Base-by-base conservation (phyloP, 306 rosid genomes). In the Clitoria ternatea region DNA sequence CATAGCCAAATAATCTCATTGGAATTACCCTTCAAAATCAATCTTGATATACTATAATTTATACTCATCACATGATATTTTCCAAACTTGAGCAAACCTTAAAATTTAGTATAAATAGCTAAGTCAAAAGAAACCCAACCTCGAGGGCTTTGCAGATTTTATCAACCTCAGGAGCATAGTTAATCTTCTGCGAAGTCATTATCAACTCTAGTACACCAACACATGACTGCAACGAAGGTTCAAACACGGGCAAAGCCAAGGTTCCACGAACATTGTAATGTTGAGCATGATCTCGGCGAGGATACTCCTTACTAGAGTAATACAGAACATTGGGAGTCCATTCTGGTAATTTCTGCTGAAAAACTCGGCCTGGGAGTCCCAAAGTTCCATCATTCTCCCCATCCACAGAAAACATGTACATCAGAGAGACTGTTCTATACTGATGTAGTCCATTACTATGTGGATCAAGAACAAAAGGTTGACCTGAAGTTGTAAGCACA, bases 261-360 rank as follows among this genome's bases (percentile, higher is more conserved):
- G 86, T 81, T 75, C 99, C 99, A 44, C 85, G 91, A 72, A 95
- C 99, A 72, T 95, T 86, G 78, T 82, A 91, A 64, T 80, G 77
- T 78, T 82, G 85, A 77, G 99, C 99, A 61, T 95, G 87, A 76
- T 84, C 84, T 44, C 88, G 84, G 37, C 99, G 94, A 0, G 96
- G 90, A 81, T 95, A 95, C 83, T 95, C 99, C 67, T 72, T 83
- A 81, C 52, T 69, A 42, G 97, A 83, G 76, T 91, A 95, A 54
- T 84, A 95, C 83, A 86, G 87, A 77, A 95, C 99, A 85, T 95
- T 78, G 3, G 99, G 99, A 72, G 92, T 86, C 99, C 99, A 95
- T 70, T 95, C 99, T 0, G 97, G 97, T 74, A 91, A 52, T 40
- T 87, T 94, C 52, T 84, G 86, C 81, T 57, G 87, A 69, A 87